Conservation (phyloP, 257 asterid species). For the Solanum sitiens region DNA sequence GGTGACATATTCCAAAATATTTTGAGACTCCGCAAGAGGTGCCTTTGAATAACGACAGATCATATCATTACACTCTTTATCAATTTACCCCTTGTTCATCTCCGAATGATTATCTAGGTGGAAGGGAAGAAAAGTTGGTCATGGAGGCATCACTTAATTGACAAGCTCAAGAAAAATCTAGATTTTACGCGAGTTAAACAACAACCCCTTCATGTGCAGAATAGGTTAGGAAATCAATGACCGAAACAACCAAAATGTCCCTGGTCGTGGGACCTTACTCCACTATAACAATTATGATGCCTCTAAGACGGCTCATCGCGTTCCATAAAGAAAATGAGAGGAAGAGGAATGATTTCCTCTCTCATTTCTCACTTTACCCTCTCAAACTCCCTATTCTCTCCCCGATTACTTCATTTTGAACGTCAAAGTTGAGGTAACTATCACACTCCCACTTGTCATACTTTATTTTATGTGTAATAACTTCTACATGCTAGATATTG, state of each 20-base stretch:
- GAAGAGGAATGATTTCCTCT: neutral
- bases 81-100: neutral
- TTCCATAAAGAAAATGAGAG: neutral
- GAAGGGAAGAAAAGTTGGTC: neutral
- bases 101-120: neutral
- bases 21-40: no score
- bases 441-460: neutral
- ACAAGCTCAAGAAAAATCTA: neutral
- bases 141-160: neutral
- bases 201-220: no score
- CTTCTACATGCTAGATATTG: neutral
- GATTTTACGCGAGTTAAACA: no score
- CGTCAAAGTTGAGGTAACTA: neutral
- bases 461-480: neutral
- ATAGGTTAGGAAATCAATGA: no score
- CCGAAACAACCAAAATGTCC: no score
- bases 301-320: neutral
- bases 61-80: no score
- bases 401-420: neutral
- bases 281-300: neutral
- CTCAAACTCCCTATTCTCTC: neutral
- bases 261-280: neutral
- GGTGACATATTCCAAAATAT: no score
- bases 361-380: neutral
- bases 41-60: no score